A percentile compares a stretch with the other conserved stretches of the same genome.
phyloP scores from a whole-genome alignment of 164 flowering plant species.

The Liriodendron chinense region DNA sequence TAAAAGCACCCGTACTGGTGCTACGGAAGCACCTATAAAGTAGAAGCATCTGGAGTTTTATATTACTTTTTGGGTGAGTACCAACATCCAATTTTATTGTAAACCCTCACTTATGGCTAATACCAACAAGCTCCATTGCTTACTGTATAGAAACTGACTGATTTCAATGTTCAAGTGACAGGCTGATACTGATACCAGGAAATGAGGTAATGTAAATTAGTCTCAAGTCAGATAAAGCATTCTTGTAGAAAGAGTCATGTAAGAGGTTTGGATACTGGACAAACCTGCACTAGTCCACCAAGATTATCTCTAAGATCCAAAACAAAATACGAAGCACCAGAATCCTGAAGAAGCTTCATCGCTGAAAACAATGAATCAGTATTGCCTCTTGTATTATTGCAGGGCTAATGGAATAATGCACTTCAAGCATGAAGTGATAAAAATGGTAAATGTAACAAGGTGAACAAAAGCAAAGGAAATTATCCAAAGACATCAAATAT shows the following conservation, averaged over 20 bases:
- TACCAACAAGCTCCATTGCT: no score
- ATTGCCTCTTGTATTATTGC: slow-evolving; percentile 2
- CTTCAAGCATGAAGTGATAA: slow-evolving; percentile 1
- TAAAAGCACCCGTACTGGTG: no score
- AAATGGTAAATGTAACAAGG: neutral
- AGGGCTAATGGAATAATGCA: slow-evolving; percentile 3
- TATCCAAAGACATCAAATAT: neutral
- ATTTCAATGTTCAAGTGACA: no score
- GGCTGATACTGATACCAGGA: neutral
- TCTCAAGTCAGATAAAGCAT: neutral
- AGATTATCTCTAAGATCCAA: slow-evolving; percentile 93
- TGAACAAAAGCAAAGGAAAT: neutral
- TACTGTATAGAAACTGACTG: no score
- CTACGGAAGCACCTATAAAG: no score
- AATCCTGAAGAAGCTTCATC: slow-evolving; percentile 78
- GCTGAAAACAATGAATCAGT: slow-evolving; percentile 48
- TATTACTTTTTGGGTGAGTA: no score
- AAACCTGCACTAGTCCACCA: slow-evolving; percentile 96
- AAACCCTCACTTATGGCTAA: no score
- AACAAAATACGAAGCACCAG: slow-evolving; percentile 82
- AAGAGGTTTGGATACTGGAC: slow-evolving; percentile 1
- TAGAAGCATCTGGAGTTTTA: no score
- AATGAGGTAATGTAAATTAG: neutral
- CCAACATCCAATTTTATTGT: no score
- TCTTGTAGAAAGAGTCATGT: neutral